Base-by-base conservation (phyloP, 1,284 basidiomycete genomes). In the Heterobasidion occidentale region DNA sequence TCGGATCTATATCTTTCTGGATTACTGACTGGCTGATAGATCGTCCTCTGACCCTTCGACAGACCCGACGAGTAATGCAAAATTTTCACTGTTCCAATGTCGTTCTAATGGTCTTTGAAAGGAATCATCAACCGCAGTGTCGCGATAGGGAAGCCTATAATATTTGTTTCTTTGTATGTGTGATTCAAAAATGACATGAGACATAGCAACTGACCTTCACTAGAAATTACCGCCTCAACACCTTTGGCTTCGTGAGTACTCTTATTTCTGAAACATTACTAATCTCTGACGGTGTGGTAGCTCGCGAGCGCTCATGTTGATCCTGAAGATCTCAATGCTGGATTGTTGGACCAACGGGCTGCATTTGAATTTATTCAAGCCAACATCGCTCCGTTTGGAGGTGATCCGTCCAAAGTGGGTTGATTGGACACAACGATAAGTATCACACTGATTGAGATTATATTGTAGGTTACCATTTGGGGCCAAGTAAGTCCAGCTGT, bases 311-410 rank as follows among this genome's bases (percentile, higher is more conserved):
- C 68, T 1, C 67, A 72, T 55, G 73, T 83, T 6, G 68, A 71
- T 0, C 68, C 77, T 0, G 64, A 77, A 61, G 80, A 83, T 61
- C 68, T 84, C 9, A 81, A 84, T 55, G 75, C 72, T 2, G 82
- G 82, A 5, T 67, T 84, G 6, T 70, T 71, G 42, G 85, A 88
- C 63, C 81, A 87, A 59, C 72, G 76, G 7, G 69, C 74, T 14
- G 82, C 82, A 0, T 68, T 89, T 1, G 60, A 68, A 15, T 90
- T 86, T 68, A 63, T 88, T 2, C 79, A 83, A 58, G 64, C 80
- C 11, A 85, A 88, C 59, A 79, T 89, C 36, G 72, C 70, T 0
- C 70, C 70, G 0, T 88, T 90, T 62, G 85, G 86, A 2, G 87
- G 87, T 0, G 82, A 88, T 65, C 75, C 79, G 15, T 60, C 65